Evolutionary conservation across 2,329 filamentous ascomycete species (phyloP).

Genomic region (Podosphaera leucotricha): DNA sequence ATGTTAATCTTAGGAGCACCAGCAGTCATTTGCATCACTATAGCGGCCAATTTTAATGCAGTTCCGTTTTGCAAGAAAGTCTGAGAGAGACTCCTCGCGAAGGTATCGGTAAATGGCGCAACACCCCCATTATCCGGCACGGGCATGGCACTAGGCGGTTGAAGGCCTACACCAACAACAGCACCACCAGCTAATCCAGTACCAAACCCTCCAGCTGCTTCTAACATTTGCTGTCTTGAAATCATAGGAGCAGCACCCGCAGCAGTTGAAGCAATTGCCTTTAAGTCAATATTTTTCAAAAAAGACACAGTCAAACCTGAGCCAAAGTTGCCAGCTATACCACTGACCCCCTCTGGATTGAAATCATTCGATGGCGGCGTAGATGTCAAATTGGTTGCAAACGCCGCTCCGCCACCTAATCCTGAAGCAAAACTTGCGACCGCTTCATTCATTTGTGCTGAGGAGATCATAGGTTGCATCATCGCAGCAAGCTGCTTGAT

Average conservation of each 20-base stretch:
- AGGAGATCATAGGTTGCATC: background rate
- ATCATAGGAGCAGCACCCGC: background rate
- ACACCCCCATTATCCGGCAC: background rate
- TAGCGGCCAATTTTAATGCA: conserved; percentile 8
- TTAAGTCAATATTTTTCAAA: conserved; percentile 1
- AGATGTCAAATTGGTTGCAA: background rate
- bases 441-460: background rate
- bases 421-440: background rate
- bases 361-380: background rate
- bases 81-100: conserved; percentile 14
- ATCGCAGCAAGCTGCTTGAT: background rate
- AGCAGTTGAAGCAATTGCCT: background rate
- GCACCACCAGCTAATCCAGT: conserved; percentile 6
- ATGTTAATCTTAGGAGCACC: conserved; percentile 4
- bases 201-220: conserved; percentile 3
- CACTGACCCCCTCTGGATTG: conserved; percentile 3
- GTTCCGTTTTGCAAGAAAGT: conserved; percentile 17
- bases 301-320: conserved; percentile 2
- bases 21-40: background rate
- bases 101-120: conserved; percentile 8
- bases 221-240: background rate
- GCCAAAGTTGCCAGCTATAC: conserved; percentile 4
- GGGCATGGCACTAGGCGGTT: conserved; percentile 1
- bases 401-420: background rate
- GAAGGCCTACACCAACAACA: conserved; percentile 6